Evolutionary conservation across 1,284 basidiomycete species (phyloP), one percentile per base, ranked within the genome.

Genomic region (Mycosarcoma maydis): DNA sequence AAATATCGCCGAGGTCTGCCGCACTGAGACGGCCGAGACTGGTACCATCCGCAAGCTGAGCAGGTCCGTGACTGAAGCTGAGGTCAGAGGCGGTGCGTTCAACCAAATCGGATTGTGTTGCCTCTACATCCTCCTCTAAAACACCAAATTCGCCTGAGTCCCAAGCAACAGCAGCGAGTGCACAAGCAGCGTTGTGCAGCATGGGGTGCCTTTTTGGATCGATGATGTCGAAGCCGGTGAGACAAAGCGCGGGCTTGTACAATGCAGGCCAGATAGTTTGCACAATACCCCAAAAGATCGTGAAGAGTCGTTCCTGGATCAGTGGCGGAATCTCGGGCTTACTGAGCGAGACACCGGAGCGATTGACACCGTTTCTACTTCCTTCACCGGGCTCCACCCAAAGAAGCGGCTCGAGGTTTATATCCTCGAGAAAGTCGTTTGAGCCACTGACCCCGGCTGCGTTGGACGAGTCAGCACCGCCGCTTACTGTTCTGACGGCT

Each of bases 201-300:
- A 76, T 61, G 3, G 74, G 74, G 10, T 72, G 65, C 38, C 64
- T 55, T 23, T 75, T 54, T 4, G 62, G 51, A n/a, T 67, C 62
- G 38, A 72, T 70, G 16, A 60, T 42, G 43, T 61, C 47, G 54
- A 55, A 46, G 29, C 59, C 51, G 5, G 55, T 52, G 6, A 66
- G 51, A 23, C 51, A 57, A 24, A 72, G 48, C 0, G 51, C 47
- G 14, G 59, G 58, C 34, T 64, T 64, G 43, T 72, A 65, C 8
- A 76, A 53, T 4, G 74, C 41, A 8, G 74, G 74, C 74, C 74
- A 76, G 29, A 73, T 58, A 13, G 55, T 55, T 19, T 58, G 43
- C 8, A 72, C 55, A 24, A 66, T 70, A 20, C 58, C 58, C 65
- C 74, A 72, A 27, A 65, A 68, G 45, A 72, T 59, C 45, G 55